phyloP scores from a whole-genome alignment of 2,329 filamentous ascomycete species.

The Gliomastix tumulicola region DNA sequence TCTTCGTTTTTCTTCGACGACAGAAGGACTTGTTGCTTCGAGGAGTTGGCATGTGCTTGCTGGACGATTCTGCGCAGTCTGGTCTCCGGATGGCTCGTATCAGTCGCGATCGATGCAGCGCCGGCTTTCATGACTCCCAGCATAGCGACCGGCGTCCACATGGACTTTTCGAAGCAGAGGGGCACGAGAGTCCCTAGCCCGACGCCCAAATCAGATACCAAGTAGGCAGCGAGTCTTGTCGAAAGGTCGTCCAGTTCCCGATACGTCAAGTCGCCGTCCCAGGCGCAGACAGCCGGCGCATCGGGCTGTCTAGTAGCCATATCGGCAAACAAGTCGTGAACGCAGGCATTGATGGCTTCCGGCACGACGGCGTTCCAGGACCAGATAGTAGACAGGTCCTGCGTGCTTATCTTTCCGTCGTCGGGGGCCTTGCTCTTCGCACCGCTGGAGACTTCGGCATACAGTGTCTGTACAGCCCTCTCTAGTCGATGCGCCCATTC shows the following conservation, averaged over 20 bases:
- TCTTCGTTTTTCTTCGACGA: not conserved
- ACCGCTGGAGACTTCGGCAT: not conserved
- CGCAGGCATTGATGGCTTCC: not conserved
- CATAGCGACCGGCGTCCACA: constrained; percentile 7
- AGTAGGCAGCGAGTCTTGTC: not conserved
- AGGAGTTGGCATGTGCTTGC: not conserved
- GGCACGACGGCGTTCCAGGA: not conserved
- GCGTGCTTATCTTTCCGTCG: not conserved
- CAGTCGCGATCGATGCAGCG: constrained; percentile 12
- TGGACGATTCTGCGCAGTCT: not conserved
- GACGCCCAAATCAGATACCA: constrained; percentile 3
- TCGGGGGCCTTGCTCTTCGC: too few species aligned
- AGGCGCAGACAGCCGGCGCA: constrained; percentile 29
- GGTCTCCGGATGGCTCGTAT: constrained; percentile 3
- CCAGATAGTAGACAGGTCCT: not conserved
- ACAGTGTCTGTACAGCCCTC: not conserved
- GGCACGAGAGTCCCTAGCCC: constrained; percentile 7
- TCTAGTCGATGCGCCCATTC: not conserved
- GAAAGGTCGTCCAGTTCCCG: not conserved
- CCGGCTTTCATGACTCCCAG: constrained; percentile 12
- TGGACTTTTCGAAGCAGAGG: constrained; percentile 11
- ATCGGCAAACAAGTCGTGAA: constrained; percentile 1
- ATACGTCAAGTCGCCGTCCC: constrained; percentile 24
- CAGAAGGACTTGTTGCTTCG: not conserved
- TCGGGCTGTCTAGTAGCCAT: constrained; percentile 10